phyloP scores from a whole-genome alignment of 2,329 filamentous ascomycete genomes.

The Gliomastix tumulicola region DNA sequence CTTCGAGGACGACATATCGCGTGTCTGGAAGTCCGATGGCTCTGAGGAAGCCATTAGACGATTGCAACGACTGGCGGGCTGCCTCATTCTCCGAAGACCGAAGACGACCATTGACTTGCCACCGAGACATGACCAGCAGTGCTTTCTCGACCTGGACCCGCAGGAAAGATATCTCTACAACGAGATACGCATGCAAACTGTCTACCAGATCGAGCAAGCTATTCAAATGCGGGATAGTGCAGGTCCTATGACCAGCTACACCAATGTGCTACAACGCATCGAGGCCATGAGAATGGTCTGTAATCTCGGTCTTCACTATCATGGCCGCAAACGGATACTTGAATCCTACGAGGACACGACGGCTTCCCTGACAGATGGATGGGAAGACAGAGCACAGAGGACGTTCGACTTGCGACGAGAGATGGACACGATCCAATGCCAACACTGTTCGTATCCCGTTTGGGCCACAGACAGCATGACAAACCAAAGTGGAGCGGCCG shows the following conservation, averaged over 20 bases:
- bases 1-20: slow-evolving; percentile 29
- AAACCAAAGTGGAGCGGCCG: slow-evolving; percentile 7
- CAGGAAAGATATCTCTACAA: slow-evolving; percentile 29
- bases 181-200: slow-evolving; percentile 13
- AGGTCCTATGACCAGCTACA: slow-evolving; percentile 13
- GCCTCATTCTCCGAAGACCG: slow-evolving; percentile 30
- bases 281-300: slow-evolving; percentile 37
- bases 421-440: slow-evolving; percentile 15
- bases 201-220: slow-evolving; percentile 23
- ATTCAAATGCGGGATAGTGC: slow-evolving; percentile 11
- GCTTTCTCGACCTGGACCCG: slow-evolving; percentile 23
- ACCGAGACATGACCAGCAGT: slow-evolving; percentile 19
- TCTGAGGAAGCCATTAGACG: slow-evolving; percentile 26
- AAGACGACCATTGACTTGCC: slow-evolving; percentile 31
- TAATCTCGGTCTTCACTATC: slow-evolving; percentile 34
- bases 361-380: too few relatives aligned
- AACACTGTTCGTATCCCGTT: slow-evolving; percentile 14
- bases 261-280: slow-evolving; percentile 36
- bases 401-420: slow-evolving; percentile 23
- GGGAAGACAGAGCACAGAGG: too few relatives aligned
- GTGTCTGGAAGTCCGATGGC: slow-evolving; percentile 28
- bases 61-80: slow-evolving; percentile 27
- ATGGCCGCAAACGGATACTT: slow-evolving; percentile 1
- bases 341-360: slow-evolving; percentile 13
- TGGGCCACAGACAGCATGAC: slow-evolving; percentile 13